Evolutionary conservation across 352 stramenopile genomes (phyloP).

Genomic region (Pythium volutum): DNA sequence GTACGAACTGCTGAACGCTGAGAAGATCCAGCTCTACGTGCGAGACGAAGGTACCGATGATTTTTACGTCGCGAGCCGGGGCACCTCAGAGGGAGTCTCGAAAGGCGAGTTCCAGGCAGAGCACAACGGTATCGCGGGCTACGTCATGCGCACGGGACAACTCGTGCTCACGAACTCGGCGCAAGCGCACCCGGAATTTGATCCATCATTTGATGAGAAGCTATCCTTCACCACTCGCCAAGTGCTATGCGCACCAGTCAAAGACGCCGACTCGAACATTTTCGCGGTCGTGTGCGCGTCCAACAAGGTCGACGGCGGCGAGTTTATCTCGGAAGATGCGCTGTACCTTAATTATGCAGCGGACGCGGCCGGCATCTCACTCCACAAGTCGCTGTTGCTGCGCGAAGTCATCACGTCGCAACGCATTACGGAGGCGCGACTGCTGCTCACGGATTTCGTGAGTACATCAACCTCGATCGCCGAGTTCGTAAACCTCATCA

Average conservation of each 20-base stretch:
- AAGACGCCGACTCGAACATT: conserved; percentile 51
- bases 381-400: conserved; percentile 69
- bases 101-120: conserved; percentile 38
- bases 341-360: conserved; percentile 74
- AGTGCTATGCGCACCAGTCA: conserved; percentile 62
- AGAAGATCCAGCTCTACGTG: conserved; percentile 67
- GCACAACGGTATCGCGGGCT: conserved; percentile 66
- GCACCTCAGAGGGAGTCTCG: background rate
- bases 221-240: conserved; percentile 58
- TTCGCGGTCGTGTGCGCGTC: conserved; percentile 63
- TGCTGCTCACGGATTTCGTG: conserved; percentile 63
- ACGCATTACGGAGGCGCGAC: conserved; percentile 59
- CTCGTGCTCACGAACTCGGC: conserved; percentile 70
- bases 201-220: conserved; percentile 64
- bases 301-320: conserved; percentile 70
- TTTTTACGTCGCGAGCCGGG: conserved; percentile 52
- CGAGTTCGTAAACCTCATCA: conserved; percentile 60
- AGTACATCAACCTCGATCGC: conserved; percentile 50
- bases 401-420: conserved; percentile 69
- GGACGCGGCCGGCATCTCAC: conserved; percentile 58
- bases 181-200: conserved; percentile 58
- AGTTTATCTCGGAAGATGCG: conserved; percentile 64
- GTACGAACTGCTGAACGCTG: conserved; percentile 60
- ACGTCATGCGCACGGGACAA: conserved; percentile 61
- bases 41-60: conserved; percentile 63